Evolutionary conservation across 192 early-diverging fungal genomes (phyloP).

Genomic region (Backusella parvicylindrica): DNA sequence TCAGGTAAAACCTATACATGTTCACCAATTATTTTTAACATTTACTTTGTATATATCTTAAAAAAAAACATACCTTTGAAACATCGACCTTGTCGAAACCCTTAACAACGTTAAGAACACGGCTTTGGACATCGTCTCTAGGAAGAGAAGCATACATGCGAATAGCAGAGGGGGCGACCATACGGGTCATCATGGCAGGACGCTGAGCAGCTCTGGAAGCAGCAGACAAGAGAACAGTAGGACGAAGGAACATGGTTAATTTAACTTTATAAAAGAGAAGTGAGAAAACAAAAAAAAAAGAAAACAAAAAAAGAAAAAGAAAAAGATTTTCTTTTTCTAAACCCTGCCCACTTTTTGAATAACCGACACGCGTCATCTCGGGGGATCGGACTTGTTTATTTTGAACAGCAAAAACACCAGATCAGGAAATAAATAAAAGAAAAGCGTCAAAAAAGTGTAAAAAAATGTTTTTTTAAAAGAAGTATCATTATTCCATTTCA

Average conservation of each 20-base stretch:
- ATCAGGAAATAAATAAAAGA: background rate
- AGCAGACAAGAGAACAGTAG: slow-evolving; percentile 27
- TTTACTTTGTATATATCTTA: background rate
- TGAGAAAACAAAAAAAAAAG: background rate
- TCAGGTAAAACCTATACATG: slow-evolving; percentile 66
- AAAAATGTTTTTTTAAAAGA: background rate
- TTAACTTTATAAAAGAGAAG: background rate
- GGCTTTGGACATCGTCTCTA: slow-evolving; percentile 70
- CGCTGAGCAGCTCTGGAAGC: slow-evolving; percentile 36
- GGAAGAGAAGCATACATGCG: slow-evolving; percentile 69
- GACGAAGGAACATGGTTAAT: slow-evolving; percentile 25
- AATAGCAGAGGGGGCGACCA: slow-evolving; percentile 50
- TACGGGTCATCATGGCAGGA: slow-evolving; percentile 21
- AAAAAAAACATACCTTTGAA: slow-evolving; percentile 64
- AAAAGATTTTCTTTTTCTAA: background rate
- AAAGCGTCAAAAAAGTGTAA: background rate
- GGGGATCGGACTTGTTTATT: background rate
- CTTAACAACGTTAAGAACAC: slow-evolving; percentile 84
- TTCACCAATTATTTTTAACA: background rate
- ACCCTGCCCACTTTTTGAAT: background rate
- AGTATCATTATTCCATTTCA: background rate
- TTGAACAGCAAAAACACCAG: background rate
- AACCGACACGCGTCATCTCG: background rate
- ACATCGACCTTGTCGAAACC: slow-evolving; percentile 97
- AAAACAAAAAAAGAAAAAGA: background rate